Evolutionary conservation across 139 green algal genomes (phyloP), one percentile per base, ranked within the genome.

Genomic region (Micromonas commoda): DNA sequence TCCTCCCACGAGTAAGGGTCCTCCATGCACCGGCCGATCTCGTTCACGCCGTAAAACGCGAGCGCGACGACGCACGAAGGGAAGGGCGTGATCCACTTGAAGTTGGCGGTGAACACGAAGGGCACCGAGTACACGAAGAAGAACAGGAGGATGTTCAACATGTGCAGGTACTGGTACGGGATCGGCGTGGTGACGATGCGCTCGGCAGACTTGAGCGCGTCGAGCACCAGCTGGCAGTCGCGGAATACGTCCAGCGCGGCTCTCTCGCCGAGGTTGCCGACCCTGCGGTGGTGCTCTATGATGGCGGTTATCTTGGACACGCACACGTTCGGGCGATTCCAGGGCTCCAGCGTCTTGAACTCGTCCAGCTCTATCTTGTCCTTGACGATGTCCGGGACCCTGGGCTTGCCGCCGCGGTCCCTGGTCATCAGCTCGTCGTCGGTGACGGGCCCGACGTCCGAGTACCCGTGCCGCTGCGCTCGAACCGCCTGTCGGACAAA

Each of bases 131-230:
- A 81, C 1, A 81, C 39, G 28, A 76, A 81, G 29, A 67, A 81
- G 26, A 76, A 75, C 37, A 81, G 64, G 3, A 76, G 24, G 29
- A 76, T 53, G 23, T 73, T 54, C 4, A 76, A 23, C 53, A 76
- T 67, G 65, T 81, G 76, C 29, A 73, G 16, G 45, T 81, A 81
- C 24, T 69, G 20, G 3, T 67, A 53, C 66, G 76, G 76, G 19
- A 73, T 81, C 28, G 76, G 76, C 76, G 76, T 81, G 20, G 57
- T 79, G 31, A 54, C 35, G 34, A 79, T 79, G 73, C 73, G 73
- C 73, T 79, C 73, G 16, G 23, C 24, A 6, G 31, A 31, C 54
- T 71, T 71, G 6, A 72, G 20, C 20, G 32, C 73, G 37, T 23
- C 28, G 2, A 81, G 32, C 38, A 76, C 69, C 28, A 24, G 3